Conservation (phyloP, 1,139 yeast genomes). For the Pichia cactophila region DNA sequence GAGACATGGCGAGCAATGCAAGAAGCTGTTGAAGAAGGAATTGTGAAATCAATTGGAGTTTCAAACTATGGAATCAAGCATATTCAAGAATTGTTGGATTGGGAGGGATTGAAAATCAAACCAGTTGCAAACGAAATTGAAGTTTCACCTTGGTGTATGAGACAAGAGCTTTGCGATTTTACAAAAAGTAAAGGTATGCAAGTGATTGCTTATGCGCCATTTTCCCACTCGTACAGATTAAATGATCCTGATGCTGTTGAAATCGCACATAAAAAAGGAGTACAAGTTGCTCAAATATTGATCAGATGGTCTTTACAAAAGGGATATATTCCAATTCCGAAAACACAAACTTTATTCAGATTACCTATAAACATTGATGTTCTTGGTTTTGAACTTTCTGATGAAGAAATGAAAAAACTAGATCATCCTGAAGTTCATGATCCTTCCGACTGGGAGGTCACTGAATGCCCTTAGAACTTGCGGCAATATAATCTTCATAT, state of each 20-base stretch:
- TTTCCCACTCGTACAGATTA: slow-evolving; percentile 52
- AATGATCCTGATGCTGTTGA: slow-evolving; percentile 40
- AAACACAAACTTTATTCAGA: slow-evolving; percentile 50
- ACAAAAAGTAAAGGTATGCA: slow-evolving; percentile 44
- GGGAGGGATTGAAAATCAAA: slow-evolving; percentile 43
- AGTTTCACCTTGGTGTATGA: slow-evolving; percentile 72
- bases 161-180: slow-evolving; percentile 51
- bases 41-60: slow-evolving; percentile 56
- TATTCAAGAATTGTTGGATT: slow-evolving; percentile 46
- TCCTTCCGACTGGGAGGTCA: slow-evolving; percentile 62
- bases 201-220: slow-evolving; percentile 66
- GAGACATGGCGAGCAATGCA: slow-evolving; percentile 59
- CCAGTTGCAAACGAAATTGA: slow-evolving; percentile 66
- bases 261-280: slow-evolving; percentile 31
- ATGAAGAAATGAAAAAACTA: slow-evolving; percentile 37
- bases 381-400: slow-evolving; percentile 39
- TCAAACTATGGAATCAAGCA: slow-evolving; percentile 63
- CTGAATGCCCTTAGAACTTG: slow-evolving; percentile 19
- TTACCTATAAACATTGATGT: slow-evolving; percentile 36
- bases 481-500: neutral
- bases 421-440: slow-evolving; percentile 52
- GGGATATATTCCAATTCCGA: slow-evolving; percentile 68
- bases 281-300: slow-evolving; percentile 36
- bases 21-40: slow-evolving; percentile 52
- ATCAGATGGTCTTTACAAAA: slow-evolving; percentile 48